Evolutionary conservation across 108 stramenopile genomes (phyloP), one percentile per base, ranked within the genome.

Genomic region (Conticribra guillardii): DNA sequence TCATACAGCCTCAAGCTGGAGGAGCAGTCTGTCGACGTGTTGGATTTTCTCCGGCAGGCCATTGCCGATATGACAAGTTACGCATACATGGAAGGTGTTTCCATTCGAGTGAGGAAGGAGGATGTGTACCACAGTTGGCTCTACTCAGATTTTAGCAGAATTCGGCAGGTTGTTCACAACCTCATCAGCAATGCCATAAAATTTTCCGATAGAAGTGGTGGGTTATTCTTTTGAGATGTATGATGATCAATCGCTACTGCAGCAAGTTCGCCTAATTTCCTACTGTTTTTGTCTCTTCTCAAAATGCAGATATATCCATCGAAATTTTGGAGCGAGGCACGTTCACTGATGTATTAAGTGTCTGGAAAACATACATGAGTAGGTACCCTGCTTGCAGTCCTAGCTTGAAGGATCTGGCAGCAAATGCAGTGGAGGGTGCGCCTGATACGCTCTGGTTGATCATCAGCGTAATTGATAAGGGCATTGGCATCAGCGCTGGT

Each of bases 341-440:
- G 4, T 71, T 64, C 28, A 11, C 69, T 22, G 69, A 71, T 15
- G 69, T 71, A 11, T 9, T 71, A 23, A 71, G 55, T 19, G 33
- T 78, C 1, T 72, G 71, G 69, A 77, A 59, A 26, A 79, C 76
- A 32, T 69, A 75, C 34, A 32, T 64, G 31, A 64, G 52, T 53
- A 33, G 30, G n/a, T 76, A 75, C 26, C 75, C 78, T 0, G 24
- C 41, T 45, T 34, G 60, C 5, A 71, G 63, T 5, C 68, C 75
- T 2, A 63, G 62, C 2, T 21, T 70, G 16, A 64, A 53, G 17
- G 69, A 47, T 44, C 24, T 16, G 9, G 21, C 11, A 44, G 2
- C 16, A 7, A 15, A 54, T 15, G 15, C 4, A 37, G 7, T 19
- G 5, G 19, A 32, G 51, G 44, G 19, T 23, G 37, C 9, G 24